phyloP scores from a whole-genome alignment of 768 basidiomycete species.

The Fomitopsis pulvina region DNA sequence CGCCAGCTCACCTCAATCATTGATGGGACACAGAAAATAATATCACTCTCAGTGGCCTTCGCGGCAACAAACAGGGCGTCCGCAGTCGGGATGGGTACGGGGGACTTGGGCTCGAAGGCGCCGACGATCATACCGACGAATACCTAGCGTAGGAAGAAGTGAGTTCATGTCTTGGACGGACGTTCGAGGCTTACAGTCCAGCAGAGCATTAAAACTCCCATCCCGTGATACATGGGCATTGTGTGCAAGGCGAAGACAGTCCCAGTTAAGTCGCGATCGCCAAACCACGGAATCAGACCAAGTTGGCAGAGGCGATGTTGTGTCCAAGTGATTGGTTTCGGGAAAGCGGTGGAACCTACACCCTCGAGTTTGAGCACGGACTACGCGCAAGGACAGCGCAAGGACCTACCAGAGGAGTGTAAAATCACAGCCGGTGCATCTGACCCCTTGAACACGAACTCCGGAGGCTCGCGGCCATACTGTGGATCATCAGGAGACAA shows the following conservation, averaged over 20 bases:
- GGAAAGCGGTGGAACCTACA: conserved; percentile 16
- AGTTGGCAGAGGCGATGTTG: conserved; percentile 13
- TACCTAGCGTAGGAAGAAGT: background rate
- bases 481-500: background rate
- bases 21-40: conserved; percentile 13
- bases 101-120: conserved; percentile 17
- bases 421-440: conserved; percentile 9
- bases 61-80: conserved; percentile 9
- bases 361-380: no score
- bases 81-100: conserved; percentile 16
- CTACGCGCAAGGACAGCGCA: no score
- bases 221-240: conserved; percentile 7
- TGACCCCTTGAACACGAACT: background rate
- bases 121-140: conserved; percentile 13
- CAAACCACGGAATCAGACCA: conserved; percentile 4
- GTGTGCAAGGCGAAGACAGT: background rate
- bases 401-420: conserved; percentile 18
- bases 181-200: conserved; percentile 1
- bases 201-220: background rate
- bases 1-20: conserved; percentile 9
- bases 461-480: conserved; percentile 1
- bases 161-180: background rate
- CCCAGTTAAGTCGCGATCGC: conserved; percentile 5
- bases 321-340: conserved; percentile 15
- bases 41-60: conserved; percentile 6